These are phyloP conservation scores for Cordyceps tenuipes DNA, from an alignment of 2,329 filamentous ascomycete species.

Conservation along the genomic window DNA sequence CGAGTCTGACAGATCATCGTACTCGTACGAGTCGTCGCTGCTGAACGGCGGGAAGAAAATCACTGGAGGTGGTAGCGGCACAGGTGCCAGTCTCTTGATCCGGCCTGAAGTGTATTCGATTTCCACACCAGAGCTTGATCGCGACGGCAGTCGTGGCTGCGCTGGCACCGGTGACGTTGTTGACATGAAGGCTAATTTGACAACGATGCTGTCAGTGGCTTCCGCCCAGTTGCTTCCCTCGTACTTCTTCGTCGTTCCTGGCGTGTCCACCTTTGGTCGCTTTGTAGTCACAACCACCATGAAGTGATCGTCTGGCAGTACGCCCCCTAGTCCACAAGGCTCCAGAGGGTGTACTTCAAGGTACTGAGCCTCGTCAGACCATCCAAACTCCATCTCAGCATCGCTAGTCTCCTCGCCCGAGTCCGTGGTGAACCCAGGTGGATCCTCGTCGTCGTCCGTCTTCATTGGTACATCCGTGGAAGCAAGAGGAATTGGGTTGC, in stretches of 20 bases:
- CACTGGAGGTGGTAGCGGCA: conserved; percentile 42
- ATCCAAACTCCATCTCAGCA: conserved; percentile 36
- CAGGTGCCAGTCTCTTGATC: conserved; percentile 36
- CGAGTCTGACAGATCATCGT: conserved; percentile 23
- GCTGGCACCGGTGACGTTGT: conserved; percentile 27
- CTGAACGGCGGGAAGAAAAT: conserved; percentile 44
- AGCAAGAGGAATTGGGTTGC: conserved; percentile 16
- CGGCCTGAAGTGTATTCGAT: conserved; percentile 39
- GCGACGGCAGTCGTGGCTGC: background rate
- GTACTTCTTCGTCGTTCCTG: background rate
- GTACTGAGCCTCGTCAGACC: conserved; percentile 37
- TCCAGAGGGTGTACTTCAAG: conserved; percentile 36
- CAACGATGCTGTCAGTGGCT: conserved; percentile 32
- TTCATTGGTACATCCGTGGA: conserved; percentile 20
- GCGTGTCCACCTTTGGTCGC: conserved; percentile 27
- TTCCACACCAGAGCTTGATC: conserved; percentile 20
- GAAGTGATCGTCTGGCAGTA: conserved; percentile 57
- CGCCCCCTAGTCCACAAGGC: conserved; percentile 50
- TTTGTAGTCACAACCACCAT: conserved; percentile 45
- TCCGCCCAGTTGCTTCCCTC: conserved; percentile 19
- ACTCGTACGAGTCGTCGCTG: conserved; percentile 28
- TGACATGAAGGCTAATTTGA: conserved; percentile 33
- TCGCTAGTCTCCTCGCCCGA: conserved; percentile 29
- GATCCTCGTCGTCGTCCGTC: conserved; percentile 21
- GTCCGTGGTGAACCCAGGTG: conserved; percentile 26